Conservation (phyloP, 2,329 filamentous ascomycete species). For the Coniochaeta sp. region DNA sequence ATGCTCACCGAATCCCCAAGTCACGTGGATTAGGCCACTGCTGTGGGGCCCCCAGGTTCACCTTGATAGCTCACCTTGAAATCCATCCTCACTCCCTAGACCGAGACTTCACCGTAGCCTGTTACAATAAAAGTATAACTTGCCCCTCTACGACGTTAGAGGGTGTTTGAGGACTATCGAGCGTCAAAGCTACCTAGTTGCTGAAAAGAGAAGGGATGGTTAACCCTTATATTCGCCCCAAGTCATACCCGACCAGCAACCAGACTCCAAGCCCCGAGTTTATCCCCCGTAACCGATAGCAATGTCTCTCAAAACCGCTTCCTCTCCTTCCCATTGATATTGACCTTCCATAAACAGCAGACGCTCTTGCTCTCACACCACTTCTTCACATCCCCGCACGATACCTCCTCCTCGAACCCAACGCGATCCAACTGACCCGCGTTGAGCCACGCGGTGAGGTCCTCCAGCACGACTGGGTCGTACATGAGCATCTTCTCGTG, state of each 20-base stretch:
- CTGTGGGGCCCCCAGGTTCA: background rate
- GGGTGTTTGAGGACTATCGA: too few species aligned
- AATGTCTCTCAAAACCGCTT: conserved; percentile 32
- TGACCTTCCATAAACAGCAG: conserved; percentile 70
- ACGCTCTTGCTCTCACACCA: conserved; percentile 89
- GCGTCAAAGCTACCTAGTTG: too few species aligned
- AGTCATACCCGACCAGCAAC: too few species aligned
- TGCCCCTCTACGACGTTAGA: too few species aligned
- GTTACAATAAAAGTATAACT: too few species aligned
- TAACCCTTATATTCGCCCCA: too few species aligned
- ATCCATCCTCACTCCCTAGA: too few species aligned
- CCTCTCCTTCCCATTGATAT: conserved; percentile 41
- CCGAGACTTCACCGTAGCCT: too few species aligned
- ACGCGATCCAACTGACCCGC: conserved; percentile 55
- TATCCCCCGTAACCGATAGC: too few species aligned
- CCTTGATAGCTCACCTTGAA: background rate
- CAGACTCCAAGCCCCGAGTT: background rate
- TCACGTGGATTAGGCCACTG: background rate
- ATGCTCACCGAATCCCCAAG: background rate
- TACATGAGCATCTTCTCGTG: conserved; percentile 91
- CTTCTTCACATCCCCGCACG: conserved; percentile 61
- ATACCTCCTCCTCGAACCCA: conserved; percentile 59
- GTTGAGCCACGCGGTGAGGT: conserved; percentile 78
- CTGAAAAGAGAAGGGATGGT: too few species aligned
- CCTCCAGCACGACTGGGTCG: conserved; percentile 83